Base-by-base conservation (phyloP, 768 basidiomycete species). In the Mycena metata region DNA sequence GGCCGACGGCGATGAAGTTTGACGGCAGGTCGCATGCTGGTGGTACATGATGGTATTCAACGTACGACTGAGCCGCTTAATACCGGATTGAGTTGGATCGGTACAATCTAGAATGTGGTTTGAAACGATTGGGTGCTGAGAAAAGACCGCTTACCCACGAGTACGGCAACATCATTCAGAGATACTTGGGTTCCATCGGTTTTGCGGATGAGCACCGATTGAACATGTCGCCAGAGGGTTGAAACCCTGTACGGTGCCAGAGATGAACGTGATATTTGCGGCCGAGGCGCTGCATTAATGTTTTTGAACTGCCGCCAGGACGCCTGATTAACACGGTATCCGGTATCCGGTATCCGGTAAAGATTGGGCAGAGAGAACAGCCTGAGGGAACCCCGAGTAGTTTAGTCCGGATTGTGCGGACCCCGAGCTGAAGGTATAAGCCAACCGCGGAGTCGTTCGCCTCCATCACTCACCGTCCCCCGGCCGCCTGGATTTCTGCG, bases 1-100 rank as follows among this genome's bases (percentile, higher is more conserved):
- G 73, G 1, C 75, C 75, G 13, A 76, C 5, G 21, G 74, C 75
- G 13, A 76, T 42, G 43, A 73, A 76, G 57, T 74, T 75, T 0
- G 56, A 58, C 1, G 77, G 77, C 1, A 77, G 36, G 3, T 45
- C 51, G 3, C 23, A 42, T 2, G 55, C 54, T 16, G 66, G n/a
- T n/a, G n/a, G 58, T 21, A 60, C 13, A 30, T 69, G 59, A 59
- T 76, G 74, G 47, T 72, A 67, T 17, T 75, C 50, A 36, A 66
- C 69, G 16, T 59, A 69, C 1, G 69, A 70, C 12, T 68, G 11
- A 76, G 56, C 70, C 70, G 69, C 23, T 73, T 72, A 2, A 72
- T 67, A n/a, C 75, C 76, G 2, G 64, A 71, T 46, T 72, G 72
- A 17, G 64, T 65, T 12, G 60, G 35, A 3, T 74, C 77, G 6